Conservation (phyloP, 2,329 filamentous ascomycete species). For the Scleromitrula shiraiana region DNA sequence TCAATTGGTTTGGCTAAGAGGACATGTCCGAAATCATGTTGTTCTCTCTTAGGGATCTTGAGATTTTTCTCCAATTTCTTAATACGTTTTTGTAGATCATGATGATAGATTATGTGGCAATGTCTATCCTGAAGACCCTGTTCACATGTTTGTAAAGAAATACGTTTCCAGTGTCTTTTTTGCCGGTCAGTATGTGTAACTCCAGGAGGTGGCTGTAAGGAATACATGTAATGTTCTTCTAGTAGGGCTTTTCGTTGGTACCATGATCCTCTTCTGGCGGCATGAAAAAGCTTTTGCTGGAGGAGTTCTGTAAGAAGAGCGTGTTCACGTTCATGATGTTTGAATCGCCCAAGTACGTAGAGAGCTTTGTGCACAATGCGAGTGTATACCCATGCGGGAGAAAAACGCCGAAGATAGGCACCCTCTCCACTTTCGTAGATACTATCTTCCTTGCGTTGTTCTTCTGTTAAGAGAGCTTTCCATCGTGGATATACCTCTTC, state of each 20-base stretch:
- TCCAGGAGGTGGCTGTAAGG: slow-evolving; percentile 32
- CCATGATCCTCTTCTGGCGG: slow-evolving; percentile 79
- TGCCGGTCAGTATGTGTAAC: slow-evolving; percentile 44
- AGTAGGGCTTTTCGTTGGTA: slow-evolving; percentile 91
- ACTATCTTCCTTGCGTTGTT: slow-evolving; percentile 67
- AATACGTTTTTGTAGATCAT: slow-evolving; percentile 91
- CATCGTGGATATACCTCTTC: slow-evolving; percentile 74
- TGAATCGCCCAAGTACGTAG: slow-evolving; percentile 70
- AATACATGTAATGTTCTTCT: slow-evolving; percentile 90
- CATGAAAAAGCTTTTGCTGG: slow-evolving; percentile 73
- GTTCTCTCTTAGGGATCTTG: slow-evolving; percentile 72
- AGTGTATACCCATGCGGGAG: slow-evolving; percentile 87
- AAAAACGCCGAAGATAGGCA: slow-evolving; percentile 81
- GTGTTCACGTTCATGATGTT: slow-evolving; percentile 72
- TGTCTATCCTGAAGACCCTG: slow-evolving; percentile 76
- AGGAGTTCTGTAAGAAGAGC: slow-evolving; percentile 67
- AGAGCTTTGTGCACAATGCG: slow-evolving; percentile 85
- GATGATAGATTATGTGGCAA: slow-evolving; percentile 88
- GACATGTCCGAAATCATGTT: slow-evolving; percentile 90
- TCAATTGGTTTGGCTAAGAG: slow-evolving; percentile 67
- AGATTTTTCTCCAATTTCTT: slow-evolving; percentile 80
- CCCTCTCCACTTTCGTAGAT: slow-evolving; percentile 79
- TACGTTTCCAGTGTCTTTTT: slow-evolving; percentile 75
- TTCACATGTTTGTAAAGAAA: slow-evolving; percentile 76
- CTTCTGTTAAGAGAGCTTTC: slow-evolving; percentile 63